phyloP scores from a whole-genome alignment of 192 early-diverging fungal genomes.

The Backusella morwellensis region DNA sequence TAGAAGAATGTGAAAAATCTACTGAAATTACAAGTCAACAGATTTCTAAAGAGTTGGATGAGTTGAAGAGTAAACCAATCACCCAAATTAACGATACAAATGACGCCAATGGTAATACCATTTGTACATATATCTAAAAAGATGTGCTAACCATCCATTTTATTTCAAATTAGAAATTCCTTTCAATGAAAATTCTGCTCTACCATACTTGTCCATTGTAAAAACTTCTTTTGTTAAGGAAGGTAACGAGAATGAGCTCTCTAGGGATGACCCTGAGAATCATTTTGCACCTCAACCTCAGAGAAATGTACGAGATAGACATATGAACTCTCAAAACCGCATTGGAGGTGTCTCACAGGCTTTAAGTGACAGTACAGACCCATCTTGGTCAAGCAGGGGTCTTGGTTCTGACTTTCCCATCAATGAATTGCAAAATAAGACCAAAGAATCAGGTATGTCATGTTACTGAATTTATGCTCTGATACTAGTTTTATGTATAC shows the following conservation, averaged over 20 bases:
- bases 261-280: background rate
- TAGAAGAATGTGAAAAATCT: background rate
- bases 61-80: background rate
- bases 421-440: background rate
- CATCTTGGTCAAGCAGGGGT: background rate
- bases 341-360: background rate
- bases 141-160: background rate
- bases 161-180: background rate
- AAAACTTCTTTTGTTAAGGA: background rate
- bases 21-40: background rate
- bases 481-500: background rate
- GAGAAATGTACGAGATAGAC: background rate
- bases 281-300: background rate
- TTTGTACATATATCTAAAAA: background rate
- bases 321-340: background rate
- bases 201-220: background rate
- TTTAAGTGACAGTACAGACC: background rate
- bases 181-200: background rate
- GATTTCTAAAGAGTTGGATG: background rate
- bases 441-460: background rate
- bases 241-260: background rate
- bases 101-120: background rate
- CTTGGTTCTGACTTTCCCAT: background rate
- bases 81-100: background rate
- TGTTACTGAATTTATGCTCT: background rate